Evolutionary conservation across 441 rosid species (phyloP).

Genomic region (Arabidopsis lyrata): DNA sequence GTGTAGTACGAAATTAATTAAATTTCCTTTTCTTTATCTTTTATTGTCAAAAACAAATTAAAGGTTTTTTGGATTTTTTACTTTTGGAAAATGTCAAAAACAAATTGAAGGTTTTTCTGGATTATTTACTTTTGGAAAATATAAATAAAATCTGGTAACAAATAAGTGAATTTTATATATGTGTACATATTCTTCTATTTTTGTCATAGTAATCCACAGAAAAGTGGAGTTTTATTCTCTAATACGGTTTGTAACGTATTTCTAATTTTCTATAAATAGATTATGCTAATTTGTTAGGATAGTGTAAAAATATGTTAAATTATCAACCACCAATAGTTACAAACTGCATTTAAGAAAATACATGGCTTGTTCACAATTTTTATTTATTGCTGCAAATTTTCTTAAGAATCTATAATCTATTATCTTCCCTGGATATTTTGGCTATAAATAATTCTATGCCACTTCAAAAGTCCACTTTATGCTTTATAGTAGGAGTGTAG

Average conservation of each 20-base stretch:
- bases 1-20: too few species aligned
- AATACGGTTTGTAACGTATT: not conserved
- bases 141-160: slow-evolving; percentile 23
- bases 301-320: not conserved
- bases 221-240: not conserved
- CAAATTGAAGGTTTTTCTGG: not conserved
- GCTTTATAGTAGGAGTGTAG: too few species aligned
- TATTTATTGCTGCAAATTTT: not conserved
- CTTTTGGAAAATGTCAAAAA: not conserved
- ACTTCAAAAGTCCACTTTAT: not conserved
- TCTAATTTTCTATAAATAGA: not conserved
- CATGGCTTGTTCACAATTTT: not conserved
- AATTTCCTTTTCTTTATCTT: not conserved
- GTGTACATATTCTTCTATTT: not conserved
- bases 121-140: not conserved
- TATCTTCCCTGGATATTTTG: too few species aligned
- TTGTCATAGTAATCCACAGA: not conserved
- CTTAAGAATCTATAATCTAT: too few species aligned
- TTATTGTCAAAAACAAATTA: not conserved
- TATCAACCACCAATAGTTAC: not conserved
- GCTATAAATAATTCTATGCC: too few species aligned
- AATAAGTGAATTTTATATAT: not conserved
- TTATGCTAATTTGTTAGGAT: not conserved
- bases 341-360: not conserved
- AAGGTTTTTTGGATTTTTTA: slow-evolving; percentile 1